Percentiles rank a stretch among this genome's conserved stretches.
Conservation (phyloP, 495 filamentous ascomycete species). For the Penicillium nucicola region DNA sequence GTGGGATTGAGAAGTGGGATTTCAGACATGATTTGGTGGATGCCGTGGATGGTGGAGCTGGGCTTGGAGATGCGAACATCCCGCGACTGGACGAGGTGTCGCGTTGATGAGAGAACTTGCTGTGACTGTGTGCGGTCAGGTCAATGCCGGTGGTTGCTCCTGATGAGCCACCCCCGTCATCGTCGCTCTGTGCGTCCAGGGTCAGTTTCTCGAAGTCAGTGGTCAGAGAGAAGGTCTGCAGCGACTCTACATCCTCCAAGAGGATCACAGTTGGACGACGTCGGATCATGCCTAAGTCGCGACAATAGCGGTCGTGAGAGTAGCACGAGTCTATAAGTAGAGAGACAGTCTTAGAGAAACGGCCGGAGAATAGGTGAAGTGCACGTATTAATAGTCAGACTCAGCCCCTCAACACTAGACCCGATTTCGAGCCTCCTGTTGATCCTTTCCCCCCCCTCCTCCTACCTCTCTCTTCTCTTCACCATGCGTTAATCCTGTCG, state of each 20-base stretch:
- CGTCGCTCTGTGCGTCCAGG: constrained; percentile 14
- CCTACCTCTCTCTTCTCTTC: constrained; percentile 15
- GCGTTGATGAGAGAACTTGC: background rate
- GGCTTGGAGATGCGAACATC: background rate
- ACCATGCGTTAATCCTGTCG: constrained; percentile 24
- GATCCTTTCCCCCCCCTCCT: constrained; percentile 15
- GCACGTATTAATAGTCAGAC: constrained; percentile 9
- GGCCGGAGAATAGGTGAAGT: background rate
- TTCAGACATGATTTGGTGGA: constrained; percentile 1
- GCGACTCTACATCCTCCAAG: constrained; percentile 44
- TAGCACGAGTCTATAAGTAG: constrained; percentile 6
- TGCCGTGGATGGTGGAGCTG: background rate
- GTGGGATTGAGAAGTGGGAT: background rate
- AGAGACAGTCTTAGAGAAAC: background rate
- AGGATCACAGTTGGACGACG: constrained; percentile 49
- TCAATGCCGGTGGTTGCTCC: background rate
- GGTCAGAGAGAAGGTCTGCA: constrained; percentile 14
- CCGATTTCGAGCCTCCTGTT: constrained; percentile 28
- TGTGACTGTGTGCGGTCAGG: background rate
- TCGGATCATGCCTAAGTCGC: constrained; percentile 58
- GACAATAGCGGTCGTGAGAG: too few relatives aligned
- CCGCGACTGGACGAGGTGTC: background rate
- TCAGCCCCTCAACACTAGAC: constrained; percentile 25
- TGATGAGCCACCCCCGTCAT: constrained; percentile 5
- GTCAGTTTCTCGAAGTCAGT: constrained; percentile 16